Evolutionary conservation across 225 moss, liverwort and hornwort genomes (phyloP), one percentile per base, ranked within the genome.

Genomic region (Sphagnum tenellum): DNA sequence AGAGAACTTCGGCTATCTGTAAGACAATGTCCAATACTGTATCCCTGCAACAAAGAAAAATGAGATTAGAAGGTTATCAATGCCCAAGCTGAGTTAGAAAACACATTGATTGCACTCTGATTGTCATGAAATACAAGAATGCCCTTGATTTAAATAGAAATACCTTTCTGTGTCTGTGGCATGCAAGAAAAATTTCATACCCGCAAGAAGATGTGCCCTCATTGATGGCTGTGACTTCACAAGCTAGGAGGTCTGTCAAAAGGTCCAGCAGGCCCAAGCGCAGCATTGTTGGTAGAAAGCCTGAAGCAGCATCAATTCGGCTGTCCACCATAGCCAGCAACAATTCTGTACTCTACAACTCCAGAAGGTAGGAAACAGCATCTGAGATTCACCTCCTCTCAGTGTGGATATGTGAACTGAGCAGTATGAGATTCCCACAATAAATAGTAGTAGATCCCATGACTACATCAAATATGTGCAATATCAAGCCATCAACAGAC

Each of bases 311-410:
- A 80, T 89, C 94, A 63, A 81, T 81, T 67, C 82, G 74, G 76
- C 83, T 83, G 69, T 94, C 94, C 71, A 90, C 90, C 83, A 94
- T 87, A 44, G 85, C 94, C 68, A 94, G 75, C 67, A 94, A 84
- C 70, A 94, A 81, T 77, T 90, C 89, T 48, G 85, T 80, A 74
- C 94, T 90, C 94, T 94, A 78, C 47, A 70, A 51, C 55, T 54
- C 53, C 64, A 76, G 44, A 14, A 5, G 14, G n/a, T n/a, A 2
- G 55, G 44, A 54, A 55, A 55, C n/a, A 5, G 13, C 51, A 55
- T 3, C 29, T 29, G 29, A 29, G 29, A 29, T 1, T 29, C 29
- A 29, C 29, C 0, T 29, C 1, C 29, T 29, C 29, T 29, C 29
- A 29, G 29, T 29, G 29, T 29, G 29, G 1, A 29, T 29, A 29